Evolutionary conservation across 768 basidiomycete genomes (phyloP).

Genomic region (Podaxis sp.): DNA sequence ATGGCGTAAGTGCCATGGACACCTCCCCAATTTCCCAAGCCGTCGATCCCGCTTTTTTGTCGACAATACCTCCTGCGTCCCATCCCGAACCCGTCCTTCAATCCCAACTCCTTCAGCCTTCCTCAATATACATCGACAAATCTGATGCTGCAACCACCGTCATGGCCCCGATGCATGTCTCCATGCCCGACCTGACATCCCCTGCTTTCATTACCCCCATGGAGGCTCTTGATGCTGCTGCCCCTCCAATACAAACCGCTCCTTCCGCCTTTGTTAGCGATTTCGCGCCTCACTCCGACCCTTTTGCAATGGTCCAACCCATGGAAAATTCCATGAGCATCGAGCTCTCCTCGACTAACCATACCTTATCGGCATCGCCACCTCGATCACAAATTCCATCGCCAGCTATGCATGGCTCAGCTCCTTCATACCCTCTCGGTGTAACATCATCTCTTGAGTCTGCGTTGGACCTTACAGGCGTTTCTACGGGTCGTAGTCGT

Average conservation of each 20-base stretch:
- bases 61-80: conserved; percentile 20
- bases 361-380: conserved; percentile 33
- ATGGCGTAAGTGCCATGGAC: conserved; percentile 34
- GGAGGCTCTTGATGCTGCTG: conserved; percentile 28
- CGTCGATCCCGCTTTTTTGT: conserved; percentile 26
- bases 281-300: conserved; percentile 31
- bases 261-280: conserved; percentile 42
- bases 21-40: conserved; percentile 30
- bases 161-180: conserved; percentile 35
- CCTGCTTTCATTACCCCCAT: conserved; percentile 32
- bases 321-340: conserved; percentile 36
- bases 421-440: conserved; percentile 36
- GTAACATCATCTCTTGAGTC: conserved; percentile 46
- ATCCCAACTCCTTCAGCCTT: conserved; percentile 30
- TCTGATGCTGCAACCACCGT: conserved; percentile 26
- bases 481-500: conserved; percentile 34
- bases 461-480: conserved; percentile 39
- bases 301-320: conserved; percentile 31
- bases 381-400: conserved; percentile 38
- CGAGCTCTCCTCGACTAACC: conserved; percentile 36
- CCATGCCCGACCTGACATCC: conserved; percentile 37
- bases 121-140: conserved; percentile 34
- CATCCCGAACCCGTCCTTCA: conserved; percentile 24
- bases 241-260: conserved; percentile 27
- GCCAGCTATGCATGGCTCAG: conserved; percentile 36